phyloP scores from a whole-genome alignment of 176 grass and related monocot genomes.

The Carex kokanica region DNA sequence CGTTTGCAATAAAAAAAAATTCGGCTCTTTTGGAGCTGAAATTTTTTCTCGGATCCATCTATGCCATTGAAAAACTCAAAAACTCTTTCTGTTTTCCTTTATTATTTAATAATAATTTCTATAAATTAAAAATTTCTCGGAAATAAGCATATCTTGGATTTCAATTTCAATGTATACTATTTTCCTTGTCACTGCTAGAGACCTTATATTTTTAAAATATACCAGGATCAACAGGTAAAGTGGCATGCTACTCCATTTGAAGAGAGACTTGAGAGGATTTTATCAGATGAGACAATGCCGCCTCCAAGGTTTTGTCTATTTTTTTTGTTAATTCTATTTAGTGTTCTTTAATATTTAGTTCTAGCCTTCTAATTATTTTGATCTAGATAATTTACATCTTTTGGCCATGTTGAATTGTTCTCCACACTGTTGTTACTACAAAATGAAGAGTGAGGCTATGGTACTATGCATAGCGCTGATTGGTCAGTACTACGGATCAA shows the following conservation, averaged over 20 bases:
- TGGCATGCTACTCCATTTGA: slow-evolving; percentile 75
- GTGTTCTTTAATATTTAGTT: neutral
- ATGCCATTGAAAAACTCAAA: no score
- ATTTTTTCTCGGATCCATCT: no score
- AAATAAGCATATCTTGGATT: neutral
- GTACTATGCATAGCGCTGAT: no score
- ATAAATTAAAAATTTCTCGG: no score
- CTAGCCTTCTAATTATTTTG: neutral
- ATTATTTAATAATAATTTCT: no score
- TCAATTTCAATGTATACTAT: neutral
- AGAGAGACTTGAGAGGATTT: slow-evolving; percentile 64
- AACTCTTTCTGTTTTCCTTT: no score
- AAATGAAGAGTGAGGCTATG: neutral
- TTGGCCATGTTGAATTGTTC: neutral
- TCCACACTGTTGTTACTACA: neutral
- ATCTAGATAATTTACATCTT: neutral
- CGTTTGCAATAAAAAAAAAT: no score
- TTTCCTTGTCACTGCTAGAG: neutral
- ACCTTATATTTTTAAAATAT: slow-evolving; percentile 4
- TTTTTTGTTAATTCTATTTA: neutral
- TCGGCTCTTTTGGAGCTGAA: no score
- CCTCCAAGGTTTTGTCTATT: slow-evolving; percentile 38
- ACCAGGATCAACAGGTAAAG: slow-evolving; percentile 62
- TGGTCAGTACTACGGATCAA: no score
- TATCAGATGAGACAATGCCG: slow-evolving; percentile 44